Conservation (phyloP, 2,329 filamentous ascomycete genomes). For the Colletotrichum zoysiae region DNA sequence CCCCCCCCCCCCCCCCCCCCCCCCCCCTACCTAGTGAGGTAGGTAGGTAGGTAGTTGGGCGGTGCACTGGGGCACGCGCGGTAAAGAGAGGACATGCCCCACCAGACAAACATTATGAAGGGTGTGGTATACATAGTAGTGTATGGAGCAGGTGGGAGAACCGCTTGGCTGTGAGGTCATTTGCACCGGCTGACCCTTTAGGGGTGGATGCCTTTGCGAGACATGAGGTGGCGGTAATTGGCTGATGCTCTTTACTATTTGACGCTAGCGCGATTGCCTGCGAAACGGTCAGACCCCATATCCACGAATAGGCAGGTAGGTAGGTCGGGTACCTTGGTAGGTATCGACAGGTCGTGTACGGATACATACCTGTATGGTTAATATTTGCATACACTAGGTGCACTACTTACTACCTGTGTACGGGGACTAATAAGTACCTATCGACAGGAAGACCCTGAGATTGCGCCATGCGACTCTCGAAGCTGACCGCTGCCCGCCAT, state of each 20-base stretch:
- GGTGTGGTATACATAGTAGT: slow-evolving; percentile 22
- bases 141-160: slow-evolving; percentile 23
- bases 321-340: neutral
- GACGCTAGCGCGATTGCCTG: slow-evolving; percentile 26
- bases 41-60: neutral
- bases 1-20: neutral
- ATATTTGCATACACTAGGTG: too few species aligned
- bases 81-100: slow-evolving; percentile 35
- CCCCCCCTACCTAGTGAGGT: neutral
- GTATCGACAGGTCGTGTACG: too few species aligned
- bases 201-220: slow-evolving; percentile 26
- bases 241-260: slow-evolving; percentile 6
- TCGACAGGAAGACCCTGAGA: slow-evolving; percentile 36
- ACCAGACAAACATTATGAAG: slow-evolving; percentile 10
- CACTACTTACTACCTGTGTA: too few species aligned
- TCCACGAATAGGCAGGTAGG: too few species aligned
- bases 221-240: slow-evolving; percentile 22
- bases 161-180: slow-evolving; percentile 40
- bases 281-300: slow-evolving; percentile 29
- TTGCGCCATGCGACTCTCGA: slow-evolving; percentile 22
- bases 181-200: slow-evolving; percentile 32
- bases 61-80: slow-evolving; percentile 39
- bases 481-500: neutral
- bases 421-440: too few species aligned
- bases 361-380: too few species aligned